Evolutionary conservation across 2,329 filamentous ascomycete species (phyloP), one percentile per base, ranked within the genome.

Genomic region (Cadophora sp.): DNA sequence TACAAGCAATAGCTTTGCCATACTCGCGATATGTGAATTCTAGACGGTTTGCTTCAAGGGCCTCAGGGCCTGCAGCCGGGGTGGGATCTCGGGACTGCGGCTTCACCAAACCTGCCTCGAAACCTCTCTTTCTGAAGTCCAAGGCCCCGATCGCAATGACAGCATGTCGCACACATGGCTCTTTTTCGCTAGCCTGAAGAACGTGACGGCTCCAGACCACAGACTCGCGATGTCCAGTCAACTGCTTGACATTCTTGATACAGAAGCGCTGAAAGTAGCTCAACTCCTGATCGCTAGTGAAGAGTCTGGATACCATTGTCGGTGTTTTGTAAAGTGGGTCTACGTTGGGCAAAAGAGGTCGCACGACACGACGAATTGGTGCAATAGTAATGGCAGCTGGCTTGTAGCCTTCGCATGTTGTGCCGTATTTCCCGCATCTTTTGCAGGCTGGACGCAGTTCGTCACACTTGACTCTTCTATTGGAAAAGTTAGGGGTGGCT

Each of bases 251-350:
- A 4, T 68, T 71, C 16, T 69, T 48, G 3, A 64, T 55, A 26
- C 63, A 68, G 62, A 69, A 71, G 9, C 62, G 56, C 58, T 71
- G 69, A 58, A 72, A 72, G 46, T 66, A 67, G 11, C 53, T 48
- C 11, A 64, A 66, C 50, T 72, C 71, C 29, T 66, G 19, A 43
- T 62, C 64, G 27, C 65, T 70, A 31, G 16, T 29, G 55, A 70
- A 69, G 2, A 62, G 56, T 14, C 34, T 40, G 6, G 37, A 40
- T 2, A 24, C 46, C 37, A 16, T 40, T 16, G 37, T 40, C 37
- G 37, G 37, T 40, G 37, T 40, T 16, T 40, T 40, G 12, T 12
- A 40, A 5, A 40, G 37, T 40, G 37, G 37, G 6, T 40, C 37
- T 3, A 12, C 3, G 8, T 40, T 40, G 37, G 34, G 58, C 31